A percentile compares a stretch with the other conserved stretches of the same genome.
These are phyloP conservation scores for Paspalum notatum DNA, from an alignment of 176 grass and related monocot species.

Conservation along the genomic window DNA sequence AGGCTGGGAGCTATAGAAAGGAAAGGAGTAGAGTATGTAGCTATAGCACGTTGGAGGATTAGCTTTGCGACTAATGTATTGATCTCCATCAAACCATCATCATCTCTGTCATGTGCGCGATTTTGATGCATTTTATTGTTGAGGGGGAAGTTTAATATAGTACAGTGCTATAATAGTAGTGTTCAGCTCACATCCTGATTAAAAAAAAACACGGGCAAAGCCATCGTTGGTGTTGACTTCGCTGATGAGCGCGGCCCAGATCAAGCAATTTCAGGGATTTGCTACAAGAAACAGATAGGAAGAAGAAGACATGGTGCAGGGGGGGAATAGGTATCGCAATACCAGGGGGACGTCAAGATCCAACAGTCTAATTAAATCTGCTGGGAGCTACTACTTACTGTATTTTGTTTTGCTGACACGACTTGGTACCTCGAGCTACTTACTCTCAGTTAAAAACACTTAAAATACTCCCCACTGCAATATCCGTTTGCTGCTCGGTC, in stretches of 20 bases:
- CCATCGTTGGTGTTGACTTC: constrained; percentile 27
- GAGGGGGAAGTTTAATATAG: neutral
- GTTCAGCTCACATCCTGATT: neutral
- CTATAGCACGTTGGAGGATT: neutral
- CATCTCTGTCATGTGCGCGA: constrained; percentile 28
- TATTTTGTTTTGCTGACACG: neutral
- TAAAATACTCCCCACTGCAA: neutral
- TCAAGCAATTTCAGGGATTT: constrained; percentile 1
- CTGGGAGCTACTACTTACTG: neutral
- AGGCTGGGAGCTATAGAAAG: constrained; percentile 4
- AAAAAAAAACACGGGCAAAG: neutral
- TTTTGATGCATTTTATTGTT: constrained; percentile 8
- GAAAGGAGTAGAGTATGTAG: too few species aligned
- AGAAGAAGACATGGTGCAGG: neutral
- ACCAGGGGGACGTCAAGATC: neutral
- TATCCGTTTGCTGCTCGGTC: constrained; percentile 15
- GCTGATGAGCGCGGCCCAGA: neutral
- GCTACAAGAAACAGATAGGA: neutral
- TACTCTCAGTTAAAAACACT: neutral
- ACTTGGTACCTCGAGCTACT: neutral
- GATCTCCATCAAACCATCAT: neutral
- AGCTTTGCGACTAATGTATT: constrained; percentile 20
- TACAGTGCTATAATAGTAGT: neutral
- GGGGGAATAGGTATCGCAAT: neutral
- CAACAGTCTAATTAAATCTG: neutral